These are phyloP conservation scores for Daedalea quercina DNA, from an alignment of 768 basidiomycete species.

Conservation along the genomic window DNA sequence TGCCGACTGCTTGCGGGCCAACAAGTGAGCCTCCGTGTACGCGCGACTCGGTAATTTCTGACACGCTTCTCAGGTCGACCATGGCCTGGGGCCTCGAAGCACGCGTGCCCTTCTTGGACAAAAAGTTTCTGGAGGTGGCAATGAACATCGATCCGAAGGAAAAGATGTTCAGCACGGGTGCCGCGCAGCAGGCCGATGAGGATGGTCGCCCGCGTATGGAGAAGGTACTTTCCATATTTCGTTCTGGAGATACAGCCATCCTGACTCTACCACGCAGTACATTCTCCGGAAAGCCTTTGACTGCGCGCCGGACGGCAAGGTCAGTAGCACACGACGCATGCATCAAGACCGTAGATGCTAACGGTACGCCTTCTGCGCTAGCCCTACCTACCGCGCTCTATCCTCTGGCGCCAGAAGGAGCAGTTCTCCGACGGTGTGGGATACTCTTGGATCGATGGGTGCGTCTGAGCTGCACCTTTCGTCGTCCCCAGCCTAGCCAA, in stretches of 20 bases:
- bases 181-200: slow-evolving; percentile 61
- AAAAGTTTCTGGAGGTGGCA: slow-evolving; percentile 87
- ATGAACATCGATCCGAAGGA: slow-evolving; percentile 86
- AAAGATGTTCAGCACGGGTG: slow-evolving; percentile 88
- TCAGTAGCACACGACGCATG: slow-evolving; percentile 15
- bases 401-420: slow-evolving; percentile 98
- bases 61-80: slow-evolving; percentile 57
- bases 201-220: slow-evolving; percentile 94
- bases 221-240: slow-evolving; percentile 51
- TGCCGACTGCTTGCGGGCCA: slow-evolving; percentile 93
- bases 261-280: slow-evolving; percentile 47
- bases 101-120: slow-evolving; percentile 98
- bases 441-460: slow-evolving; percentile 99
- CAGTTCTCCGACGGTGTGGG: slow-evolving; percentile 99
- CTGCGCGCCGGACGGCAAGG: slow-evolving; percentile 71
- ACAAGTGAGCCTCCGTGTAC: slow-evolving; percentile 58
- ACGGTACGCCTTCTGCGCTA: slow-evolving; percentile 22
- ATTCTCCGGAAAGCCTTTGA: slow-evolving; percentile 96
- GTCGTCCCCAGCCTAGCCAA: background rate
- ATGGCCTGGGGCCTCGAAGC: slow-evolving; percentile 99
- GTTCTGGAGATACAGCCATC: background rate
- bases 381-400: slow-evolving; percentile 90
- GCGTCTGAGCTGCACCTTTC: slow-evolving; percentile 13
- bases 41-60: background rate
- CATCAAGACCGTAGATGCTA: background rate